Evolutionary conservation across 2,329 filamentous ascomycete species (phyloP).

Genomic region (Botryosphaeria dothidea): DNA sequence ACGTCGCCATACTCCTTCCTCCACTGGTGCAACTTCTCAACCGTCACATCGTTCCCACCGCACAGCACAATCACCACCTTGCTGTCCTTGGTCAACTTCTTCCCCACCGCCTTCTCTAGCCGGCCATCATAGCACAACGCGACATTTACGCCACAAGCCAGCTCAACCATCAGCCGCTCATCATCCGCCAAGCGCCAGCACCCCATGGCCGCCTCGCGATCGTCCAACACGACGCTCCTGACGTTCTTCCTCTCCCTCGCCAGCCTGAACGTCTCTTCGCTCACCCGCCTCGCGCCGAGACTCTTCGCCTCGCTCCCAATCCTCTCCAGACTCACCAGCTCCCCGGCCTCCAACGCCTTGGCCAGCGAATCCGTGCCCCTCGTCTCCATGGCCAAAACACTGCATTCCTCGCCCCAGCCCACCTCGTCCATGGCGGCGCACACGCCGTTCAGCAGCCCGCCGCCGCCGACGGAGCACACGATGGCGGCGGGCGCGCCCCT

Average conservation of each 20-base stretch:
- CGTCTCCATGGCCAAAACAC: constrained; percentile 74
- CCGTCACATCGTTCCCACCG: constrained; percentile 60
- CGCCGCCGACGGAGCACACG: constrained; percentile 78
- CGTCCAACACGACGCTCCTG: constrained; percentile 64
- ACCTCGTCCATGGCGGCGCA: constrained; percentile 39
- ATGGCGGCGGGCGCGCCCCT: constrained; percentile 63
- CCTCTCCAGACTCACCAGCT: constrained; percentile 61
- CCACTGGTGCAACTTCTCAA: constrained; percentile 74
- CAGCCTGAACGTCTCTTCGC: constrained; percentile 65
- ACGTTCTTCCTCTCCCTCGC: constrained; percentile 53
- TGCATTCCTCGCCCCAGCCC: constrained; percentile 25
- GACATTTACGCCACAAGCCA: constrained; percentile 80
- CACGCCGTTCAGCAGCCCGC: constrained; percentile 76
- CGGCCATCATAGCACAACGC: constrained; percentile 47
- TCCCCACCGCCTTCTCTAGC: constrained; percentile 81
- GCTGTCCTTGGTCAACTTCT: constrained; percentile 79
- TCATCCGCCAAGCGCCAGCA: constrained; percentile 79
- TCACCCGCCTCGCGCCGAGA: constrained; percentile 71
- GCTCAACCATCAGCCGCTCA: constrained; percentile 77
- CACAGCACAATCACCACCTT: constrained; percentile 86
- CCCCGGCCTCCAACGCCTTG: constrained; percentile 57
- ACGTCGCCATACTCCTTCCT: constrained; percentile 66
- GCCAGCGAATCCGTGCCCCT: constrained; percentile 70
- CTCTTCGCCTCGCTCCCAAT: constrained; percentile 77
- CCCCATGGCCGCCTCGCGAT: constrained; percentile 77